Conservation (phyloP, 495 filamentous ascomycete species). For the Talaromyces wortmannii region DNA sequence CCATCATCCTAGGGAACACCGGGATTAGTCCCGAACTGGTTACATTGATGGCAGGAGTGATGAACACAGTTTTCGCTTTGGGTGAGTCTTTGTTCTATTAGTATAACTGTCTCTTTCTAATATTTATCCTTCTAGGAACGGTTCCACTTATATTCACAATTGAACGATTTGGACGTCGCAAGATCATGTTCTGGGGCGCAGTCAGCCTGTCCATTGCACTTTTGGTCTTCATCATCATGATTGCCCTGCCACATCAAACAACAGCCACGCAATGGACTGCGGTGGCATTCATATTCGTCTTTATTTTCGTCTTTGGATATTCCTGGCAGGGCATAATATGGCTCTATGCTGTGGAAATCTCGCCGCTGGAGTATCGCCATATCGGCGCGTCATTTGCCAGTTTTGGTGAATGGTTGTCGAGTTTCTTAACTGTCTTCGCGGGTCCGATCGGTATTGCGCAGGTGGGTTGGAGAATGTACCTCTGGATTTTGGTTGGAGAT, state of each 20-base stretch:
- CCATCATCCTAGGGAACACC: conserved; percentile 20
- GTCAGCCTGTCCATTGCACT: conserved; percentile 13
- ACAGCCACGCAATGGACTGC: conserved; percentile 13
- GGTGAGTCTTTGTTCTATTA: neutral
- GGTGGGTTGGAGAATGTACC: conserved; percentile 18
- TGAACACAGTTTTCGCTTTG: neutral
- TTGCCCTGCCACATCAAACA: conserved; percentile 6
- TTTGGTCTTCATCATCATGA: conserved; percentile 15
- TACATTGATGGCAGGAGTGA: conserved; percentile 17
- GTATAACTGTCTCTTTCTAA: conserved; percentile 8
- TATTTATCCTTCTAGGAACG: conserved; percentile 8
- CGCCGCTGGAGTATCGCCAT: conserved; percentile 19
- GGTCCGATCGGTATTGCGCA: conserved; percentile 19
- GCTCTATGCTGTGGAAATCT: conserved; percentile 24
- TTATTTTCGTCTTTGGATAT: conserved; percentile 16
- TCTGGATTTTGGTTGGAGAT: conserved; percentile 13
- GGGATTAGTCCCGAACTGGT: conserved; percentile 14
- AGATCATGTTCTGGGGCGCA: conserved; percentile 17
- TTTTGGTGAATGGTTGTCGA: conserved; percentile 20
- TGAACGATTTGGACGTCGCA: conserved; percentile 17
- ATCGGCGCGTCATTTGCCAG: conserved; percentile 16
- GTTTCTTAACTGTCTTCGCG: conserved; percentile 24
- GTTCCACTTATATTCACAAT: conserved; percentile 8
- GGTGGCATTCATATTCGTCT: conserved; percentile 12
- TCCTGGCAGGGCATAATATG: conserved; percentile 19